phyloP scores from a whole-genome alignment of 352 stramenopile species.

The Phytophthora uliginosa region DNA sequence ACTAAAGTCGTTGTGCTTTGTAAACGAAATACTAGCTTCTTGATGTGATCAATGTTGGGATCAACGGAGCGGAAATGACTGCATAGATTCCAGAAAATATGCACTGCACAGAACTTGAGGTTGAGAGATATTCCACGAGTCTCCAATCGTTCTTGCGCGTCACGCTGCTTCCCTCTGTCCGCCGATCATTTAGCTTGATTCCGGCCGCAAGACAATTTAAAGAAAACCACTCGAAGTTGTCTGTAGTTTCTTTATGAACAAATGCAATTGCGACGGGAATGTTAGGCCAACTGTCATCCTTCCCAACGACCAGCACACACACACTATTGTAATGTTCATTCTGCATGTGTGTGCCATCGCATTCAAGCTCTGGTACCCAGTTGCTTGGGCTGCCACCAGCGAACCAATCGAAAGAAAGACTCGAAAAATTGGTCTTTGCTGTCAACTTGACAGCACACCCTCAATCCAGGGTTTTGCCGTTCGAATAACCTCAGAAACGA shows the following conservation, averaged over 20 bases:
- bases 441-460: too few species aligned
- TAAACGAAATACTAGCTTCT: neutral
- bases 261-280: neutral
- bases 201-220: neutral
- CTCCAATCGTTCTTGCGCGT: neutral
- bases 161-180: neutral
- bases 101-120: neutral
- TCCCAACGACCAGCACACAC: neutral
- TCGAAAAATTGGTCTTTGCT: too few species aligned
- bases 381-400: neutral
- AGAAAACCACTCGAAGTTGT: neutral
- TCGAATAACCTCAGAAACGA: neutral
- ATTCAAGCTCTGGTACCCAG: neutral
- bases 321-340: neutral
- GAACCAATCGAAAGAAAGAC: neutral
- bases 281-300: neutral
- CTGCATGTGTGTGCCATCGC: neutral
- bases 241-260: neutral
- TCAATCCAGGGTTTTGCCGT: neutral
- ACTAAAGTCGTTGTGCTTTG: neutral
- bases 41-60: conserved; percentile 1
- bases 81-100: neutral
- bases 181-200: neutral
- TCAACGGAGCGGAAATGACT: neutral
- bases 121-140: neutral